Base-by-base conservation (phyloP, 2,329 filamentous ascomycete species). In the Alternaria gaisen region DNA sequence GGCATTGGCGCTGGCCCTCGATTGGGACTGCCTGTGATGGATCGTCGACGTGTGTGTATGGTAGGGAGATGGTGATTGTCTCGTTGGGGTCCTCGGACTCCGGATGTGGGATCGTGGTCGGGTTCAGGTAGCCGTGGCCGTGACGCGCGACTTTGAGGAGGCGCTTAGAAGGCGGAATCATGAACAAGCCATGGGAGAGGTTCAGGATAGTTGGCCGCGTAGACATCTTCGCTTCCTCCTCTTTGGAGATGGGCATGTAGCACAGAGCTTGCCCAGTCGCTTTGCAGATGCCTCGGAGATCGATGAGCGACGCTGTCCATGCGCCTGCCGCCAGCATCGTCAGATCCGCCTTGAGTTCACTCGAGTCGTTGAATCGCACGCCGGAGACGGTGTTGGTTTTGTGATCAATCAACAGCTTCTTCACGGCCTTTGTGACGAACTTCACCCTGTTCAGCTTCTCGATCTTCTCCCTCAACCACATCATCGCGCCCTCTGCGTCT, bases 271-370 rank as follows among this genome's bases (percentile, higher is more conserved):
- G 94, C 14, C 92, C 94, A 0, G 93, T 97, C 3, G 94, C 91
- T 65, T 90, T 86, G 40, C 89, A 89, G 44, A 91, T 87, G 26
- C 92, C 92, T 47, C 89, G 84, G 1, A 97, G 82, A 77, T 97
- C 91, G 57, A 97, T 81, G 22, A 97, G 84, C 1, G 86, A 85
- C 3, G 89, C 87, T 2, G 91, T 92, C 94, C 94, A 98, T 5
- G 94, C 93, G 16, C 94, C 94, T 0, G 93, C 89, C 0, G 94
- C 93, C 3, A 97, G 84, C 56, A 97, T 83, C 34, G 91, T 89
- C 8, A 97, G 83, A 60, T 92, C 91, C 2, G 91, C 91, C 4
- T 79, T 80, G 7, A 92, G 65, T 10, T 74, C 80, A 7, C 77
- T 77, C 1, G 83, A 84, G 62, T 86, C 80, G 2, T 72, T 70